Percentiles rank a stretch among this genome's conserved stretches.
Evolutionary conservation across 768 basidiomycete genomes (phyloP).

Genomic region (Suillus spraguei): DNA sequence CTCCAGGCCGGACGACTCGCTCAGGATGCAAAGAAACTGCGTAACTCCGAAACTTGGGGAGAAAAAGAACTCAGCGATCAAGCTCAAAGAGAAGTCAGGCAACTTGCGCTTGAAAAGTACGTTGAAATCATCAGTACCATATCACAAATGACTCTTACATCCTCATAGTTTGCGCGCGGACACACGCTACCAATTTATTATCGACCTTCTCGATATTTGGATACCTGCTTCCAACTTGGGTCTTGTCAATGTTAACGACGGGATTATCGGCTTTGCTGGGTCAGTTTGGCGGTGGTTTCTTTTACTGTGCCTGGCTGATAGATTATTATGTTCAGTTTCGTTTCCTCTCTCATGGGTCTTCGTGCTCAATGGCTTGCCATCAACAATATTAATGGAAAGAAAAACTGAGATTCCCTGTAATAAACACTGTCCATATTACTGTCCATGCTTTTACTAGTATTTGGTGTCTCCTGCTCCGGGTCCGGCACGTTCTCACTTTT

Average conservation of each 20-base stretch:
- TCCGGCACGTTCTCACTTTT: background rate
- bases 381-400: constrained; percentile 38
- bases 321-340: constrained; percentile 45
- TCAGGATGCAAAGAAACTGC: constrained; percentile 58
- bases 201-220: constrained; percentile 87
- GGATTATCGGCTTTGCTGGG: constrained; percentile 85
- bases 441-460: background rate
- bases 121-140: constrained; percentile 23
- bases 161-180: constrained; percentile 58
- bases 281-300: constrained; percentile 39
- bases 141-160: constrained; percentile 11
- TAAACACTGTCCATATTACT: no score
- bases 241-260: constrained; percentile 78
- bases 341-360: constrained; percentile 71
- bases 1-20: constrained; percentile 60
- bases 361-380: constrained; percentile 67
- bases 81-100: constrained; percentile 63
- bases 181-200: constrained; percentile 76
- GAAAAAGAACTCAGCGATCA: constrained; percentile 74
- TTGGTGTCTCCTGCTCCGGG: no score
- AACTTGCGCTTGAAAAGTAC: constrained; percentile 58
- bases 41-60: constrained; percentile 43
- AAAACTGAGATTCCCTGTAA: constrained; percentile 16
- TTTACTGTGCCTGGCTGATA: constrained; percentile 10
- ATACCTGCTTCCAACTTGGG: constrained; percentile 86